Conservation (phyloP, 108 stramenopile species). For the Parietichytrium sp. region DNA sequence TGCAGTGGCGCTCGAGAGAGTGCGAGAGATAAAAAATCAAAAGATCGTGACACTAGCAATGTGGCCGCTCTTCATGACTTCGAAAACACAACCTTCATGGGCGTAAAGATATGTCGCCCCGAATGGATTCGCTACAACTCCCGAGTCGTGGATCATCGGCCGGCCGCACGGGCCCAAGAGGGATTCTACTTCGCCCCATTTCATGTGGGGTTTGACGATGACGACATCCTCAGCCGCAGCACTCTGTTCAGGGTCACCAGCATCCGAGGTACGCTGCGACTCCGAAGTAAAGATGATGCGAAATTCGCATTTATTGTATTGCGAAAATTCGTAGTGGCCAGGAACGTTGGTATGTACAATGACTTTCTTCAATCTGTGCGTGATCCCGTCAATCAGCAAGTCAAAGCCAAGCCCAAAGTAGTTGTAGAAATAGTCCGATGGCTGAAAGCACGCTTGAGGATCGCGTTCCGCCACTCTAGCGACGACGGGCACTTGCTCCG, state of each 20-base stretch:
- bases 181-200: background rate
- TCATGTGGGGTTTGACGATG: slow-evolving; percentile 2
- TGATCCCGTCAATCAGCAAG: slow-evolving; percentile 3
- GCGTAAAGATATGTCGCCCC: slow-evolving; percentile 26
- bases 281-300: background rate
- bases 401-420: slow-evolving; percentile 13
- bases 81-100: background rate
- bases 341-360: slow-evolving; percentile 18
- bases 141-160: slow-evolving; percentile 15
- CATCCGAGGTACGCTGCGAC: background rate
- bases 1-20: too few relatives aligned
- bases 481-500: too few relatives aligned
- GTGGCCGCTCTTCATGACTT: slow-evolving; percentile 21
- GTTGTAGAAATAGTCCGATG: slow-evolving; percentile 25
- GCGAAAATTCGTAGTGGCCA: slow-evolving; percentile 24
- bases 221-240: background rate
- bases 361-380: background rate
- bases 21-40: background rate
- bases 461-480: background rate
- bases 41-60: slow-evolving; percentile 3
- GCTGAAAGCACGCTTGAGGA: slow-evolving; percentile 5
- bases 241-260: background rate
- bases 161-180: slow-evolving; percentile 16
- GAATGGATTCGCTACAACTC: slow-evolving; percentile 28
- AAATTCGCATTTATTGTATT: slow-evolving; percentile 31